Conservation (phyloP, 2,329 filamentous ascomycete species). For the Nectriaceae sp. region DNA sequence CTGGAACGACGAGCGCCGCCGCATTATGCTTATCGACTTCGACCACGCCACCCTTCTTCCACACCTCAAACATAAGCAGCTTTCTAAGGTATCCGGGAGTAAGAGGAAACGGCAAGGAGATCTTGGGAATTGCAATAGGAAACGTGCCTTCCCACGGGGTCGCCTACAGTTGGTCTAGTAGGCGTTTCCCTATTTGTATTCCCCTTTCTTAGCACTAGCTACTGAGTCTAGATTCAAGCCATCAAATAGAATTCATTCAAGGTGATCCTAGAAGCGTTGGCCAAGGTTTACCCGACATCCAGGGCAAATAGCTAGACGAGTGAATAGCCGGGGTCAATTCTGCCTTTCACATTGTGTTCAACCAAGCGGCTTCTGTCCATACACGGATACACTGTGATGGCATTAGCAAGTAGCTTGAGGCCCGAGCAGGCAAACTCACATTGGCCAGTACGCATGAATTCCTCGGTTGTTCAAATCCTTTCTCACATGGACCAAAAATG, state of each 20-base stretch:
- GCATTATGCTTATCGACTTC: constrained; percentile 25
- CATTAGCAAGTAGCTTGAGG: background rate
- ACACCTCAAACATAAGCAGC: constrained; percentile 7
- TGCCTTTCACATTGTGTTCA: background rate
- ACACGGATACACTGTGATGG: too few relatives aligned
- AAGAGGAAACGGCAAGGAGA: constrained; percentile 9
- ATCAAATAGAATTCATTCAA: too few relatives aligned
- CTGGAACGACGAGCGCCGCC: constrained; percentile 22
- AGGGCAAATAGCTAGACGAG: too few relatives aligned
- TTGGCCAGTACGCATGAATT: constrained; percentile 22
- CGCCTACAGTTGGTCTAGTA: constrained; percentile 5
- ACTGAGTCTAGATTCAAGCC: background rate
- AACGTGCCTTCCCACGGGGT: constrained; percentile 2
- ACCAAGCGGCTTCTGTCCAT: background rate
- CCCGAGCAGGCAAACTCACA: constrained; percentile 11
- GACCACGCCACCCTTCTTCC: constrained; percentile 9
- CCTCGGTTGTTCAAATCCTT: constrained; percentile 15
- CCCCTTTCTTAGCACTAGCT: background rate
- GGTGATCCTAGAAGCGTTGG: too few relatives aligned
- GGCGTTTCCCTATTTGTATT: background rate
- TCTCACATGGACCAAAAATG: constrained; percentile 13
- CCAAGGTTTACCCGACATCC: too few relatives aligned
- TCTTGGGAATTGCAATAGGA: constrained; percentile 1
- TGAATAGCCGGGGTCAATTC: background rate
- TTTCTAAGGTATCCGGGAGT: constrained; percentile 2